Evolutionary conservation across 495 filamentous ascomycete species (phyloP).

Genomic region (Lepidopterella palustris): DNA sequence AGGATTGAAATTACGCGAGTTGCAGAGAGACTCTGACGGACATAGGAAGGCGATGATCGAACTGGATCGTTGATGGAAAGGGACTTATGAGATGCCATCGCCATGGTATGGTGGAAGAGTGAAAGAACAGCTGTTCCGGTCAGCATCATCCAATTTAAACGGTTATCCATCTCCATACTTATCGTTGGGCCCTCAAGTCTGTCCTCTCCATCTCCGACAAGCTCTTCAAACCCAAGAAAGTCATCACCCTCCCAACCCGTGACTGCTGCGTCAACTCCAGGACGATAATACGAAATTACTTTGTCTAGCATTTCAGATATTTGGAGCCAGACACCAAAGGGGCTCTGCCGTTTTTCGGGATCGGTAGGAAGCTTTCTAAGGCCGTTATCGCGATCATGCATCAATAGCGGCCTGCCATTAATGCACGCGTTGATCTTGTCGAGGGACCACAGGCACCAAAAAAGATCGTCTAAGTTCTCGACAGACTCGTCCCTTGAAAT

Average conservation of each 20-base stretch:
- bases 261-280: conserved; percentile 39
- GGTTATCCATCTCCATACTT: conserved; percentile 35
- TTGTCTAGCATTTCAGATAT: conserved; percentile 53
- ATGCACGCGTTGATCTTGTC: conserved; percentile 60
- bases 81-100: conserved; percentile 52
- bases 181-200: conserved; percentile 25
- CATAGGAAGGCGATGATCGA: conserved; percentile 45
- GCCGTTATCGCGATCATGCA: conserved; percentile 60
- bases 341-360: conserved; percentile 31
- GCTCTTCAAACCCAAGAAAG: conserved; percentile 61
- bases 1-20: conserved; percentile 59
- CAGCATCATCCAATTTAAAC: conserved; percentile 29
- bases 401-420: conserved; percentile 56
- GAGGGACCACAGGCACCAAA: conserved; percentile 62
- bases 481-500: conserved; percentile 24
- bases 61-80: conserved; percentile 38
- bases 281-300: conserved; percentile 63
- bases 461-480: conserved; percentile 46
- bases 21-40: conserved; percentile 57
- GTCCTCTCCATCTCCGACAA: conserved; percentile 43
- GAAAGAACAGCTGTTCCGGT: conserved; percentile 51
- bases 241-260: conserved; percentile 48
- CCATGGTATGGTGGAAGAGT: conserved; percentile 63
- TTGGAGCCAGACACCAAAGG: conserved; percentile 49
- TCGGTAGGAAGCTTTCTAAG: conserved; percentile 28